Percentiles rank a stretch among this genome's conserved stretches.
Conservation (phyloP, 257 asterid species). For the Ligustrum vulgare region DNA sequence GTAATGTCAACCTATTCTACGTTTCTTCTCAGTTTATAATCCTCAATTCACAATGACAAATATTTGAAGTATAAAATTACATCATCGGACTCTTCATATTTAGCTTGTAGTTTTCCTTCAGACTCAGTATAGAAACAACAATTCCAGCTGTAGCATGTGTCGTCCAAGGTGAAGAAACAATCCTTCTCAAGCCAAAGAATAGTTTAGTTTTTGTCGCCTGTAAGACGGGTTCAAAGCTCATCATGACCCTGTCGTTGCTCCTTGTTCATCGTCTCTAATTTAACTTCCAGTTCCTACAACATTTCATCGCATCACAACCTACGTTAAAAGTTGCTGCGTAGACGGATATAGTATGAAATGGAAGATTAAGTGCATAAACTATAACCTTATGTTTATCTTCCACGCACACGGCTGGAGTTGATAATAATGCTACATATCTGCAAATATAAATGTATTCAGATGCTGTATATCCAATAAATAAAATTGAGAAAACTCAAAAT, state of each 20-base stretch:
- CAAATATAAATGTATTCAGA: conserved; percentile 27
- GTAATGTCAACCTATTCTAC: neutral
- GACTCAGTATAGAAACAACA: neutral
- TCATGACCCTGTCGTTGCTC: conserved; percentile 66
- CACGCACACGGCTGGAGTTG: conserved; percentile 79
- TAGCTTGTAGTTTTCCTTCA: neutral
- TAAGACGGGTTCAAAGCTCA: conserved; percentile 54
- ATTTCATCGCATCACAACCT: conserved; percentile 7
- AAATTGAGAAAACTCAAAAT: neutral
- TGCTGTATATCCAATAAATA: neutral
- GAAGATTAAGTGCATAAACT: neutral
- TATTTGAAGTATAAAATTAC: conserved; percentile 9
- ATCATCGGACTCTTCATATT: neutral
- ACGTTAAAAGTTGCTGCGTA: neutral
- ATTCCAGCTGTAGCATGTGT: neutral
- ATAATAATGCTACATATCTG: conserved; percentile 75
- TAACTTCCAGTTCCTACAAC: conserved; percentile 72
- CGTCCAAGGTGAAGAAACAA: neutral
- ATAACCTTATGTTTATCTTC: conserved; percentile 78
- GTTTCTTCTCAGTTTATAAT: conserved; percentile 13
- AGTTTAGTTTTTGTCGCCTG: neutral
- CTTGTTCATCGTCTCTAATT: conserved; percentile 58
- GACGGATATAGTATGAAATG: neutral
- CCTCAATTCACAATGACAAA: conserved; percentile 12
- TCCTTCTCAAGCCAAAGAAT: neutral